phyloP scores from a whole-genome alignment of 2,329 filamentous ascomycete species.

The Aureobasidium uvarum region DNA sequence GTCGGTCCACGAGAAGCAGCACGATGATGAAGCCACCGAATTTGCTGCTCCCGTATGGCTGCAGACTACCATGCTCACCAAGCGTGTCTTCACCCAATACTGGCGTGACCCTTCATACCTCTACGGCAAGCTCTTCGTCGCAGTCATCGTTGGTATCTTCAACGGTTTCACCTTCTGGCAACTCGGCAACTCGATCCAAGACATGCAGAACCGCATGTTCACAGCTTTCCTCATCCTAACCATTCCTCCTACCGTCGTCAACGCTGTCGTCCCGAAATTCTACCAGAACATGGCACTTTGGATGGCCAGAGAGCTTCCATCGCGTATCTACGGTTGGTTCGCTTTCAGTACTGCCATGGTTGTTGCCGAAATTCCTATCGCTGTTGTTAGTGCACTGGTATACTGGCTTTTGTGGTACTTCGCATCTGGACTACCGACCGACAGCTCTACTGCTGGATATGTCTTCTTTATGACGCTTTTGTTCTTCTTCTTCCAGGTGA shows the following conservation, averaged over 20 bases:
- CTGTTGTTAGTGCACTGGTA: slow-evolving; percentile 62
- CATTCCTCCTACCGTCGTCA: slow-evolving; percentile 68
- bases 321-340: slow-evolving; percentile 73
- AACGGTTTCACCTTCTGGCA: slow-evolving; percentile 77
- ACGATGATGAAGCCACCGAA: slow-evolving; percentile 29
- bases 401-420: slow-evolving; percentile 80
- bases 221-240: slow-evolving; percentile 59
- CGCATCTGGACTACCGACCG: slow-evolving; percentile 65
- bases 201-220: slow-evolving; percentile 78
- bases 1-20: slow-evolving; percentile 37
- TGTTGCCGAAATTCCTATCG: slow-evolving; percentile 68
- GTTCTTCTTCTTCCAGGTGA: slow-evolving; percentile 69
- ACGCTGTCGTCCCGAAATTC: slow-evolving; percentile 74
- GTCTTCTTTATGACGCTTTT: slow-evolving; percentile 75
- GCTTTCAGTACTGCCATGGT: slow-evolving; percentile 73
- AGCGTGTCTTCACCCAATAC: slow-evolving; percentile 68
- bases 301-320: slow-evolving; percentile 70
- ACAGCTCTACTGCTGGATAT: slow-evolving; percentile 67
- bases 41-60: slow-evolving; percentile 64
- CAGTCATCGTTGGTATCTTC: slow-evolving; percentile 70
- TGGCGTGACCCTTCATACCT: slow-evolving; percentile 75
- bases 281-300: slow-evolving; percentile 69
- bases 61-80: slow-evolving; percentile 66
- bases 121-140: slow-evolving; percentile 72
- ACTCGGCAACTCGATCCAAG: slow-evolving; percentile 62